A percentile compares a stretch with the other conserved stretches of the same genome.
phyloP scores from a whole-genome alignment of 2,329 filamentous ascomycete genomes.

The Botrytis deweyae region DNA sequence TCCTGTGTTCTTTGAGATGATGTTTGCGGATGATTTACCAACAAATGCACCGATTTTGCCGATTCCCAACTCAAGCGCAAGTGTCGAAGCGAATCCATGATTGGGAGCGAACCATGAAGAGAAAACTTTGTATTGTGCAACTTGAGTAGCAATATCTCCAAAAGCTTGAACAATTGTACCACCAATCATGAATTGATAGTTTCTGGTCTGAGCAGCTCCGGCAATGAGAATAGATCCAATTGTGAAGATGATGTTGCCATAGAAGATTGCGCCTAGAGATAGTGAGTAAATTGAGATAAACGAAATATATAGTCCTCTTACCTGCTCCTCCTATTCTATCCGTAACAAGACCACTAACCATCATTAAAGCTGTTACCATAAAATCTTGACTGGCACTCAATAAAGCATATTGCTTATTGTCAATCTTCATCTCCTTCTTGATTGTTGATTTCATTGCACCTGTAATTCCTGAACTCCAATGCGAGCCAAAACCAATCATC shows the following conservation, averaged over 20 bases:
- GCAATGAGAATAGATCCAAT: conserved; percentile 59
- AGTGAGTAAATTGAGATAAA: not conserved
- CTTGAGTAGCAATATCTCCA: conserved; percentile 63
- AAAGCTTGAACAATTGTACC: conserved; percentile 48
- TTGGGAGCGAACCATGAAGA: conserved; percentile 63
- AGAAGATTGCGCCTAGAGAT: conserved; percentile 48
- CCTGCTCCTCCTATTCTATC: conserved; percentile 59
- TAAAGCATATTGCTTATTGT: conserved; percentile 58
- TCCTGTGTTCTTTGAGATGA: conserved; percentile 47
- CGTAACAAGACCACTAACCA: conserved; percentile 55
- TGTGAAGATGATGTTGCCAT: conserved; percentile 60
- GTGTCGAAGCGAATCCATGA: conserved; percentile 60
- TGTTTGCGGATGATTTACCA: conserved; percentile 59
- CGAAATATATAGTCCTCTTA: conserved; percentile 31
- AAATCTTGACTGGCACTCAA: conserved; percentile 62
- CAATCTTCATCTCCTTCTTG: conserved; percentile 60
- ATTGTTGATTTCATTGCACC: conserved; percentile 61
- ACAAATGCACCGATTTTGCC: conserved; percentile 62
- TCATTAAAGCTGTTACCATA: conserved; percentile 57
- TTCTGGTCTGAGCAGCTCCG: conserved; percentile 54
- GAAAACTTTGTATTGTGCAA: conserved; percentile 65
- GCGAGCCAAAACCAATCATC: conserved; percentile 57
- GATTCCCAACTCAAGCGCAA: conserved; percentile 59
- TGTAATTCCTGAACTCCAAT: conserved; percentile 60
- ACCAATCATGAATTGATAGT: conserved; percentile 60